These are phyloP conservation scores for Komagataella mondaviorum DNA, from an alignment of 805 yeast genomes.

Conservation along the genomic window DNA sequence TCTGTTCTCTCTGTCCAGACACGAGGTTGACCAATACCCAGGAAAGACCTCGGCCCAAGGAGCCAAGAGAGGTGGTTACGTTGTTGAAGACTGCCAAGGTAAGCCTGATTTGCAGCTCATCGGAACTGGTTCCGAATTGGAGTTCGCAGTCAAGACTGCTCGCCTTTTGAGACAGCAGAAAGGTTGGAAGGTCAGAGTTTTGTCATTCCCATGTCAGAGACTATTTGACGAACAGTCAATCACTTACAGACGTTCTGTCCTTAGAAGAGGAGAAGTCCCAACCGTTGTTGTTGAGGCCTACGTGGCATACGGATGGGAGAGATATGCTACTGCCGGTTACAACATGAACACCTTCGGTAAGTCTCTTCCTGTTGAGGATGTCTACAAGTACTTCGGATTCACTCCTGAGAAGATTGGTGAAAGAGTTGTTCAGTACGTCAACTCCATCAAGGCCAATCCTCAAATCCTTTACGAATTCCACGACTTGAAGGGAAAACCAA, in stretches of 20 bases:
- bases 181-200: slow-evolving; percentile 15
- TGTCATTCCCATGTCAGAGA: slow-evolving; percentile 19
- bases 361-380: slow-evolving; percentile 19
- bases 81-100: slow-evolving; percentile 9
- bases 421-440: slow-evolving; percentile 15
- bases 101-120: slow-evolving; percentile 13
- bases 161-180: slow-evolving; percentile 7
- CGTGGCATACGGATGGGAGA: slow-evolving; percentile 22
- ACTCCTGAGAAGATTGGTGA: slow-evolving; percentile 12
- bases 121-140: slow-evolving; percentile 18
- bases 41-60: slow-evolving; percentile 9
- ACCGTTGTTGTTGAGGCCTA: slow-evolving; percentile 20
- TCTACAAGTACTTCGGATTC: slow-evolving; percentile 19
- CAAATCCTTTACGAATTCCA: slow-evolving; percentile 5
- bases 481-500: slow-evolving; percentile 4
- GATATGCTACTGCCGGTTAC: slow-evolving; percentile 21
- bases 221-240: slow-evolving; percentile 16
- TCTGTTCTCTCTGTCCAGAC: slow-evolving; percentile 16
- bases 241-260: slow-evolving; percentile 14
- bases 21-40: slow-evolving; percentile 14
- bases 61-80: slow-evolving; percentile 16
- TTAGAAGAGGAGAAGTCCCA: slow-evolving; percentile 15
- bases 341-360: slow-evolving; percentile 20
- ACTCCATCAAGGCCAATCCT: slow-evolving; percentile 5
- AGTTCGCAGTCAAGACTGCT: slow-evolving; percentile 16